Base-by-base conservation (phyloP, 805 yeast genomes). In the Isabelozyma rhagii region DNA sequence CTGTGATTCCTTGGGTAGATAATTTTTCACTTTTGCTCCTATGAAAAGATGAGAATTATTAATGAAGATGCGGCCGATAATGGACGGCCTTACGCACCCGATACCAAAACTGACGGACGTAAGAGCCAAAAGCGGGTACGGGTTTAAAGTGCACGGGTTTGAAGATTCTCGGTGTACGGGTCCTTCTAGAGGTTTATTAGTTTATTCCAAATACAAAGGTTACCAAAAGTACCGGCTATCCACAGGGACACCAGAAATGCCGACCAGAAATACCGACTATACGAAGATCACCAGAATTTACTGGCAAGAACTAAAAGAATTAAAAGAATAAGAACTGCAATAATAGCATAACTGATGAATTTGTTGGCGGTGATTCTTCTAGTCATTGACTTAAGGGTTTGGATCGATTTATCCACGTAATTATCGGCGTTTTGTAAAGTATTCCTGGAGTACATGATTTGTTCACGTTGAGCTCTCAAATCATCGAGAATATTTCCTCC, bases 401-500 rank as follows among this genome's bases (percentile, higher is more conserved):
- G 81, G 49, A 94, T 80, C 49, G 94, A 85, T 63, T 87, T 85
- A 68, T 94, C 98, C 47, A 94, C 97, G 61, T 92, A 90, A 0
- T 87, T 83, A 64, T 94, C 98, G 0, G 98, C 98, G 54, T 91
- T 93, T 68, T 81, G 80, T 46, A 94, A 73, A 0, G 96, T 89
- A 59, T 87, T 88, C 66, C 97, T 82, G 18, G 97, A 83, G 59
- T 92, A 90, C 47, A 82, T 74, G 42, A 94, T 81, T 62, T 96
- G 97, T 61, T 94, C 99, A 51, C 99, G 77, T 71, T 94, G 99
- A 25, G 96, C 85, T 52, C 97, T 79, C 56, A 94, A 74, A 64
- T 93, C 97, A 59, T 83, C 84, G 70, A 94, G 78, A 47, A 94
- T 94, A 55, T 87, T 86, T 11, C 97, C 89, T 1, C 99, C 99